A percentile compares a stretch with the other conserved stretches of the same genome.
Evolutionary conservation across 371 early-diverging fungal genomes (phyloP).

Genomic region (Actinomortierella ambigua): DNA sequence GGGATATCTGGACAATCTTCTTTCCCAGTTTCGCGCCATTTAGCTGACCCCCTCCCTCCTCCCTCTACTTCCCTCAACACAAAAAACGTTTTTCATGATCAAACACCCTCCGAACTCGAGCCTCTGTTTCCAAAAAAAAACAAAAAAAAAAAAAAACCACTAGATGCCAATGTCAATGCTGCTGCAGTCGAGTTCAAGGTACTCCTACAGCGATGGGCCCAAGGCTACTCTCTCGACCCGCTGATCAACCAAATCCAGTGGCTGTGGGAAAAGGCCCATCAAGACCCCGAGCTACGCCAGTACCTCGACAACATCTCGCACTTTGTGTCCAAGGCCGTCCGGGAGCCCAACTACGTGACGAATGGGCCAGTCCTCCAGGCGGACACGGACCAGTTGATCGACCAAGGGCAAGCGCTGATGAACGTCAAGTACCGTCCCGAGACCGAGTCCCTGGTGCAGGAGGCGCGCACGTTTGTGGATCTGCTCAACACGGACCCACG

Average conservation of each 20-base stretch:
- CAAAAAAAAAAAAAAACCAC: not conserved
- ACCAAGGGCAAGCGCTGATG: constrained; percentile 19
- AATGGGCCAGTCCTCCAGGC: constrained; percentile 13
- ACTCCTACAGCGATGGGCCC: constrained; percentile 62
- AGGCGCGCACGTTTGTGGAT: constrained; percentile 24
- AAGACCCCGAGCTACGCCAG: constrained; percentile 47
- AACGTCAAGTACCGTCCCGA: constrained; percentile 33
- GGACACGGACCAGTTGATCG: constrained; percentile 17
- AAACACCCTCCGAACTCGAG: not conserved
- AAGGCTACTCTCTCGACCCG: constrained; percentile 53
- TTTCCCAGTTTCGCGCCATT: not conserved
- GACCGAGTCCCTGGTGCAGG: constrained; percentile 17
- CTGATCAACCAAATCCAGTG: constrained; percentile 46
- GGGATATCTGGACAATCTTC: not conserved
- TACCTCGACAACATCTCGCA: constrained; percentile 40
- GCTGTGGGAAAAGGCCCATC: constrained; percentile 34
- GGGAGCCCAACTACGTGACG: constrained; percentile 40
- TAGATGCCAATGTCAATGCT: constrained; percentile 39
- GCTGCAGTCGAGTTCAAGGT: constrained; percentile 54
- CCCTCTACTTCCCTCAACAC: not conserved
- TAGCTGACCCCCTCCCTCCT: not conserved
- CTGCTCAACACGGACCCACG: constrained; percentile 30
- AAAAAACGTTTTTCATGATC: not conserved
- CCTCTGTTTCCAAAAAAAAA: not conserved
- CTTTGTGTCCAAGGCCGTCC: constrained; percentile 24